Conservation (phyloP, 805 yeast genomes). For the Saturnispora besseyi region DNA sequence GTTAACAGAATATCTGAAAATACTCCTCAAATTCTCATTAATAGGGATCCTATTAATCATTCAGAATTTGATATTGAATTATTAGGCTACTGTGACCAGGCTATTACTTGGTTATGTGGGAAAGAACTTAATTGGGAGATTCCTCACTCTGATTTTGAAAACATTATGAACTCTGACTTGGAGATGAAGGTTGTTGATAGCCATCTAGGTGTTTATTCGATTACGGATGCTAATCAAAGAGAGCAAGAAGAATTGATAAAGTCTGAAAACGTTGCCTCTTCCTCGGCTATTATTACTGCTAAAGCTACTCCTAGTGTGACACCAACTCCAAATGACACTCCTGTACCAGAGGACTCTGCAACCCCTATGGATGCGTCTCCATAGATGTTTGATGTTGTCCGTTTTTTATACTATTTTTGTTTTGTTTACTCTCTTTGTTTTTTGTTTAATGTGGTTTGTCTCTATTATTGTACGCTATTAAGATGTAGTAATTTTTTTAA, state of each 20-base stretch:
- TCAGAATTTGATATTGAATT: conserved; percentile 71
- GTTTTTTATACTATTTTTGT: no score
- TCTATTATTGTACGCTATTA: no score
- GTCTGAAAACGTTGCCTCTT: neutral
- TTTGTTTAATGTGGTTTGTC: no score
- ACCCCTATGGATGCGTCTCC: no score
- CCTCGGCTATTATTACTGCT: neutral
- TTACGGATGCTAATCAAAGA: conserved; percentile 26
- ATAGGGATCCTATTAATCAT: conserved; percentile 66
- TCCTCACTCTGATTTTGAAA: conserved; percentile 42
- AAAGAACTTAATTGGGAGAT: conserved; percentile 49
- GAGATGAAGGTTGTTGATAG: conserved; percentile 24
- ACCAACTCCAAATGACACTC: neutral
- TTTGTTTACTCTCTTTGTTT: no score
- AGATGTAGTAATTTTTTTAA: no score
- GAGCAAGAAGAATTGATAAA: neutral
- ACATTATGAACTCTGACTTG: conserved; percentile 28
- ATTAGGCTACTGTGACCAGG: conserved; percentile 79
- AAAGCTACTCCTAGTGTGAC: neutral
- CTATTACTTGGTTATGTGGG: conserved; percentile 53
- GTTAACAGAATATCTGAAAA: conserved; percentile 62
- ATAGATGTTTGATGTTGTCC: no score
- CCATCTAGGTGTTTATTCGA: conserved; percentile 28
- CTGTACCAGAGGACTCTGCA: neutral
- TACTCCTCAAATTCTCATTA: conserved; percentile 78